Evolutionary conservation across 1,139 yeast genomes (phyloP), one percentile per base, ranked within the genome.

Genomic region (Hansenula sp.): DNA sequence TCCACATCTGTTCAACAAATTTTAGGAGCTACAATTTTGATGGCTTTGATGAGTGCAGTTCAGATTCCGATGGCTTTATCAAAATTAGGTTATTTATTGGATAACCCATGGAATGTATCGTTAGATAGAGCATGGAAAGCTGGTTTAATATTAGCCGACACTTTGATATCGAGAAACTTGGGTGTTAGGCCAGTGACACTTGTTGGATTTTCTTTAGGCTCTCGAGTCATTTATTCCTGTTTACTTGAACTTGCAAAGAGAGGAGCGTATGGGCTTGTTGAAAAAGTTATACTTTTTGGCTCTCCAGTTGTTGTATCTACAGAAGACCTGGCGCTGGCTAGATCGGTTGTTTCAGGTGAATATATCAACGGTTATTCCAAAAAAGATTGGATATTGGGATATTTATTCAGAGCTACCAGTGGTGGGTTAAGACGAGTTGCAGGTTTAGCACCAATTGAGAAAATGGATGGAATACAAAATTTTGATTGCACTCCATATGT

Each of bases 51-150:
- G 96, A 78, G 96, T n/a, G 94, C 97, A 1, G 73, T 94, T 40
- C 97, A 92, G 60, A 69, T 87, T 45, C 98, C 99, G 0, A 82
- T 94, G 89, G 83, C 87, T 46, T 69, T 94, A 34, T 80, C 97
- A 0, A 94, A 94, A 56, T 68, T 94, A 30, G 84, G 96, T 0
- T 94, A 94, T 55, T 65, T 94, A 34, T 72, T 94, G 29, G 99
- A 94, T 59, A 94, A 94, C 56, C 99, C 98, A 0, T 94, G 98
- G 98, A 90, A 83, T 56, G 97, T 92, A 6, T 90, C 98, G 0
- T 68, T 94, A 45, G 97, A 92, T 61, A 74, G 99, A 47, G 98
- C 99, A 0, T 90, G 97, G 97, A 76, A 90, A 38, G 95, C 97
- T 0, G 99, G 99, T 3, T 69, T 81, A 46, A 80, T 94, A 37